These are phyloP conservation scores for Fusarium verrucosum DNA, from an alignment of 2,329 filamentous ascomycete species.

Conservation along the genomic window DNA sequence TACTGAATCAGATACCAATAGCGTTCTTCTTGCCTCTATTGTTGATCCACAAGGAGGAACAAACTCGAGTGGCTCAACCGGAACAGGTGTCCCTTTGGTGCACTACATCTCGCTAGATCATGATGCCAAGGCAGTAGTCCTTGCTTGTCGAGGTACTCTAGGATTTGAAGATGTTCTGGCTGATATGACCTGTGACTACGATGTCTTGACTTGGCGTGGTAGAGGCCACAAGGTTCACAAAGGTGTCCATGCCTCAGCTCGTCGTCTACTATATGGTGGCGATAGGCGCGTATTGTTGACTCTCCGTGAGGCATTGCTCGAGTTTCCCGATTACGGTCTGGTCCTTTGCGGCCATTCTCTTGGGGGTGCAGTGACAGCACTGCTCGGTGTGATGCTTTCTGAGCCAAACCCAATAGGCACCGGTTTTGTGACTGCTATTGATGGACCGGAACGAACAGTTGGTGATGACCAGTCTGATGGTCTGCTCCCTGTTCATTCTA, in stretches of 20 bases:
- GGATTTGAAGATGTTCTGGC: slow-evolving; percentile 79
- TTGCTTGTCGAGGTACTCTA: slow-evolving; percentile 76
- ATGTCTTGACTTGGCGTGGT: slow-evolving; percentile 70
- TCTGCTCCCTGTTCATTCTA: slow-evolving; percentile 51
- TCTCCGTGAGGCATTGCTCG: slow-evolving; percentile 70
- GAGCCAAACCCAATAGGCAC: slow-evolving; percentile 65
- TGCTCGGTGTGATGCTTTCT: slow-evolving; percentile 76
- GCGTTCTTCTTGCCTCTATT: slow-evolving; percentile 74
- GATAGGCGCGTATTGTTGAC: slow-evolving; percentile 74
- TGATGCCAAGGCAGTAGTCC: slow-evolving; percentile 74
- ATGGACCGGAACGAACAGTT: slow-evolving; percentile 56
- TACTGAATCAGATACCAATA: slow-evolving; percentile 65
- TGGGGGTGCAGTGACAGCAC: slow-evolving; percentile 73
- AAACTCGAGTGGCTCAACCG: slow-evolving; percentile 70
- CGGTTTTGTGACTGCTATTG: slow-evolving; percentile 69
- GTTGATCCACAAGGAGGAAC: slow-evolving; percentile 74
- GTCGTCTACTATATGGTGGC: slow-evolving; percentile 71
- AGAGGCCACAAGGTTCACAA: slow-evolving; percentile 76
- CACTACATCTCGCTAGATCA: slow-evolving; percentile 79
- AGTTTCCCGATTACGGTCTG: slow-evolving; percentile 74
- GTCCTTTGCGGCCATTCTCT: slow-evolving; percentile 76
- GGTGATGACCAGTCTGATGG: slow-evolving; percentile 45
- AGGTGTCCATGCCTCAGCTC: slow-evolving; percentile 76
- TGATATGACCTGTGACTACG: slow-evolving; percentile 79
- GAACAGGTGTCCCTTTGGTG: slow-evolving; percentile 73